These are phyloP conservation scores for Rubus idaeus DNA, from an alignment of 306 rosid species.

Conservation along the genomic window DNA sequence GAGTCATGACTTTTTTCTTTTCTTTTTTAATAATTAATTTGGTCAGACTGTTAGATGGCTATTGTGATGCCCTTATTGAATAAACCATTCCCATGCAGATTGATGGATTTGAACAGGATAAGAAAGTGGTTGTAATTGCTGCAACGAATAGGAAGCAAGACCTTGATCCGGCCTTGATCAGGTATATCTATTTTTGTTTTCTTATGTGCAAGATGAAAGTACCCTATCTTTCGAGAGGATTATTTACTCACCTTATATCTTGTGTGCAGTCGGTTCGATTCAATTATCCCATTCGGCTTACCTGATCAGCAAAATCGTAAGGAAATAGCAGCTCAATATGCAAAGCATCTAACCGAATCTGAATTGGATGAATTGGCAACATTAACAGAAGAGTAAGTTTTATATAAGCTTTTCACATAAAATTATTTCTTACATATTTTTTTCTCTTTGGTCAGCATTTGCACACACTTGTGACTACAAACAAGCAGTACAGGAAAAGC, in stretches of 20 bases:
- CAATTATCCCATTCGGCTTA: conserved; percentile 63
- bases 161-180: conserved; percentile 85
- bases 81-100: conserved; percentile 47
- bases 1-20: not conserved
- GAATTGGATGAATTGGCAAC: conserved; percentile 52
- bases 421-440: not conserved
- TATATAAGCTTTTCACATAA: not conserved
- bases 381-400: conserved; percentile 52
- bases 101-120: conserved; percentile 95
- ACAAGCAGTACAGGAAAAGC: no score
- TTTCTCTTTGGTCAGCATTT: not conserved
- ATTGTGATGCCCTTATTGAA: not conserved
- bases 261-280: conserved; percentile 71
- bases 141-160: conserved; percentile 97
- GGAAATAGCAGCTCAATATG: conserved; percentile 82
- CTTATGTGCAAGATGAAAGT: not conserved
- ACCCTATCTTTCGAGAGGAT: not conserved
- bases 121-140: conserved; percentile 85
- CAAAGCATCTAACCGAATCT: conserved; percentile 58
- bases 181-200: conserved; percentile 39
- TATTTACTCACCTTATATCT: conserved; percentile 12
- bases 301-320: conserved; percentile 77
- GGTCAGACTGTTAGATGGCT: not conserved
- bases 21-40: not conserved
- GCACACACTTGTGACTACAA: not conserved